These are phyloP conservation scores for Aspergillus persii DNA, from an alignment of 2,329 filamentous ascomycete species.

Conservation along the genomic window DNA sequence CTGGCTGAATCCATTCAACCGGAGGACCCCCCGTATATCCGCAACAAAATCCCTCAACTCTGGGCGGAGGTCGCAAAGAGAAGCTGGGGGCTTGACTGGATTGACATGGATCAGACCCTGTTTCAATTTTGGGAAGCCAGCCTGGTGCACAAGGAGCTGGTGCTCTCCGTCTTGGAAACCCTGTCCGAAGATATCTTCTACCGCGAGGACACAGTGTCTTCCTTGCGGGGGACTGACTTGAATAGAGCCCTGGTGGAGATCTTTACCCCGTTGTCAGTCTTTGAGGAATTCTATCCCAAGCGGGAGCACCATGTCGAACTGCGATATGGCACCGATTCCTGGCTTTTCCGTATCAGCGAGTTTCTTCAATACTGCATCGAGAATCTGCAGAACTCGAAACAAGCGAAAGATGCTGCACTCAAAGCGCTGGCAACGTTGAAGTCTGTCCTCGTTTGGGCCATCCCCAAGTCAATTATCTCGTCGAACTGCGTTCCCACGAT, in stretches of 20 bases:
- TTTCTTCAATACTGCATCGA: conserved; percentile 72
- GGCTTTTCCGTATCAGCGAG: conserved; percentile 73
- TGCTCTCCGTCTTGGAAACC: conserved; percentile 83
- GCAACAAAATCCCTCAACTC: conserved; percentile 90
- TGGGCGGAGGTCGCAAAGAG: conserved; percentile 96
- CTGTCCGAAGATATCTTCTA: conserved; percentile 93
- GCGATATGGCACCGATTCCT: conserved; percentile 78
- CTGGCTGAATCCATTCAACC: conserved; percentile 70
- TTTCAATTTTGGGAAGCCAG: conserved; percentile 71
- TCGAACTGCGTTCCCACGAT: conserved; percentile 69
- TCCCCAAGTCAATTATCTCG: conserved; percentile 74
- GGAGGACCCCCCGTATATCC: conserved; percentile 75
- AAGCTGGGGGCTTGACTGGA: conserved; percentile 89
- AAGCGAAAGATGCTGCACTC: conserved; percentile 67
- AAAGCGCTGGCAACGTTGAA: conserved; percentile 76
- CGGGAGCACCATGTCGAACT: conserved; percentile 68
- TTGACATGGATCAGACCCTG: conserved; percentile 85
- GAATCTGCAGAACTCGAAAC: conserved; percentile 63
- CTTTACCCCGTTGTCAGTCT: conserved; percentile 75
- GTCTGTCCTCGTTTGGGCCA: conserved; percentile 81
- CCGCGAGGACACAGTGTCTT: conserved; percentile 81
- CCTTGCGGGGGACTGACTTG: conserved; percentile 76
- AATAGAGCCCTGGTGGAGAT: conserved; percentile 92
- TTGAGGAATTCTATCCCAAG: conserved; percentile 72
- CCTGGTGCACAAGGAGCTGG: conserved; percentile 74